Percentiles rank a stretch among this genome's conserved stretches.
phyloP scores from a whole-genome alignment of 225 moss, liverwort and hornwort species.

The Pseudoscleropodium purum region DNA sequence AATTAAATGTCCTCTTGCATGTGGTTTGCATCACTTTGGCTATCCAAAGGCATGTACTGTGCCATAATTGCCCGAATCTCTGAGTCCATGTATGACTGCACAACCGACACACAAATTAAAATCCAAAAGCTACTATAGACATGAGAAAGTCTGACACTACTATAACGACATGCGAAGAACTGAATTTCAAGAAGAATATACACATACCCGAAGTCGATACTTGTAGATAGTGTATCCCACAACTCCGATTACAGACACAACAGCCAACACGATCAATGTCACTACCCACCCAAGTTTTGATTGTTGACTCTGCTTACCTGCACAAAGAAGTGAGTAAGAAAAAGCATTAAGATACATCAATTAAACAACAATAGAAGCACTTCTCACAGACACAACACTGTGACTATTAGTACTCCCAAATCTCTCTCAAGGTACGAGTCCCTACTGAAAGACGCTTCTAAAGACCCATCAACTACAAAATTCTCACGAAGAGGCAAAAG shows the following conservation, averaged over 20 bases:
- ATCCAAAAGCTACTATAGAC: background rate
- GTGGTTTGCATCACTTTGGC: constrained; percentile 20
- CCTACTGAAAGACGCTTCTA: no score
- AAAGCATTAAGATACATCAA: background rate
- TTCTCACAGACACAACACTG: background rate
- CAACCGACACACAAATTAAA: background rate
- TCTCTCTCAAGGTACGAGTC: background rate
- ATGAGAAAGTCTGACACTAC: background rate
- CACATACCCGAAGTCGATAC: constrained; percentile 52
- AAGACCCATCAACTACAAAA: background rate
- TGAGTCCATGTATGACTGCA: constrained; percentile 44
- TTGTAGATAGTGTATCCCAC: constrained; percentile 53
- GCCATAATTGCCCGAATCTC: constrained; percentile 42
- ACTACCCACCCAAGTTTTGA: constrained; percentile 34
- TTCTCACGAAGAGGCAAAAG: background rate
- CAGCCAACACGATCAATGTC: constrained; percentile 23
- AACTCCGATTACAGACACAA: constrained; percentile 14
- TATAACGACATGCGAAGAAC: background rate
- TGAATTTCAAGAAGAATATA: no score
- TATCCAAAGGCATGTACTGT: constrained; percentile 39
- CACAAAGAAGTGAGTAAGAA: background rate
- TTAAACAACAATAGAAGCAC: background rate
- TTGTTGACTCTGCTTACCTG: constrained; percentile 21
- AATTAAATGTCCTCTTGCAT: constrained; percentile 17
- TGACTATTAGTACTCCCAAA: background rate